These are phyloP conservation scores for Phytophthora hibernalis DNA, from an alignment of 352 stramenopile genomes.

Conservation along the genomic window DNA sequence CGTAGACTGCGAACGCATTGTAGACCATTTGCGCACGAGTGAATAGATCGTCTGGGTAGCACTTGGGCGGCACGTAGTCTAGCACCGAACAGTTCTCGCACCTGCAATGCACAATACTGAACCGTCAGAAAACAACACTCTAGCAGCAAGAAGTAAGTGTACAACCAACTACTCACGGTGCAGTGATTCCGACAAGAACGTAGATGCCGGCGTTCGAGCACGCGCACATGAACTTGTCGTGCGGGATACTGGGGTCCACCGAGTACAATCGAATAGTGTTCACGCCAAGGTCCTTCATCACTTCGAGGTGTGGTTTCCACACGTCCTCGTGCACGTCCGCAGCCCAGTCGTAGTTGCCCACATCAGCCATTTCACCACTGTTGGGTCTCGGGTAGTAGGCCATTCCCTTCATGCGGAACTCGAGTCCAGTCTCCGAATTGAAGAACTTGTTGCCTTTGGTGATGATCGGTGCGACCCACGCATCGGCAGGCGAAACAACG, in stretches of 20 bases:
- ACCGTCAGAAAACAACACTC: not conserved
- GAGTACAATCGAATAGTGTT: slow-evolving; percentile 81
- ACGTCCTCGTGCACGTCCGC: slow-evolving; percentile 64
- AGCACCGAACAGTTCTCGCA: slow-evolving; percentile 69
- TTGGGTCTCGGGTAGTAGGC: slow-evolving; percentile 78
- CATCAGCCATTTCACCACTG: slow-evolving; percentile 59
- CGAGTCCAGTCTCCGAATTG: slow-evolving; percentile 59
- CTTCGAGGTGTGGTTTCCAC: slow-evolving; percentile 63
- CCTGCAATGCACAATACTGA: slow-evolving; percentile 26
- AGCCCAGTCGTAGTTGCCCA: slow-evolving; percentile 67
- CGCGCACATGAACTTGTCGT: slow-evolving; percentile 87
- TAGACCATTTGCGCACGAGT: slow-evolving; percentile 67
- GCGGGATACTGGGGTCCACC: slow-evolving; percentile 59
- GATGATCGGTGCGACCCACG: slow-evolving; percentile 59
- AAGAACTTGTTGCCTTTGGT: slow-evolving; percentile 90
- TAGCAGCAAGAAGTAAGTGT: not conserved
- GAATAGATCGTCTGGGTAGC: slow-evolving; percentile 64
- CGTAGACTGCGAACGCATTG: slow-evolving; percentile 77
- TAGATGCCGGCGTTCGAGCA: slow-evolving; percentile 73
- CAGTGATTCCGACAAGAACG: slow-evolving; percentile 69
- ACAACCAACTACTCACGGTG: slow-evolving; percentile 43
- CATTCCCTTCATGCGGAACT: slow-evolving; percentile 83
- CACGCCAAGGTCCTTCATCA: slow-evolving; percentile 63
- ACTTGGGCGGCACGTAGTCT: slow-evolving; percentile 53
- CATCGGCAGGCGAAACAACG: slow-evolving; percentile 27